Base-by-base conservation (phyloP, 1,284 basidiomycete genomes). In the Cryptococcus hybrid region DNA sequence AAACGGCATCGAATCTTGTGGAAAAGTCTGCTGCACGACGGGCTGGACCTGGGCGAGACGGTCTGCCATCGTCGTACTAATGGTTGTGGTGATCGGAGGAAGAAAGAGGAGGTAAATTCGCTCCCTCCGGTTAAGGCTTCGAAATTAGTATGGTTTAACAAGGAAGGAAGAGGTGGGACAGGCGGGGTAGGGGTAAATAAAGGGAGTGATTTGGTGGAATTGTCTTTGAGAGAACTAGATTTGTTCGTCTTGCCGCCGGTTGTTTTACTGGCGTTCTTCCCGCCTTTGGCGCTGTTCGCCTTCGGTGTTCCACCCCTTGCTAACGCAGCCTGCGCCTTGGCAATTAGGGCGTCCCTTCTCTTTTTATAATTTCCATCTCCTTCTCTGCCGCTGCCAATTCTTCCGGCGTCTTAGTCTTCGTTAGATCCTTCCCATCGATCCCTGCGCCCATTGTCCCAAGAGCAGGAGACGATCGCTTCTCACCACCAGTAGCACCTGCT, bases 321-420 rank as follows among this genome's bases (percentile, higher is more conserved):
- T 53, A 53, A 62, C 49, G 61, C 49, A 49, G 52, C 61, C 30
- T 58, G 52, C 8, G 71, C 71, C 49, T 71, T 70, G 30, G 65
- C 65, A 49, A 65, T 75, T 24, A 76, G 62, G 15, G 60, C 64
- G 45, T 72, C 67, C 13, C 74, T 56, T 2, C 74, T 60, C 40
- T 63, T 62, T 71, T 60, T n/a, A 76, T 74, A 9, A 69, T 51
- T 47, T 71, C 68, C 74, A 76, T 76, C 42, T 76, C 74, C 50
- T 60, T 61, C 62, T 76, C 74, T 2, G 71, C 73, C 9, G 63
- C 61, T 1, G 64, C 57, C 53, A 62, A 58, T 30, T 62, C 65
- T 42, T 57, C 56, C 5, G 48, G 30, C 47, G 18, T 37, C 51
- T 57, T 52, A 11, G 35, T 36, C 43, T 44, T 44, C 43, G n/a